Conservation (phyloP, 257 asterid genomes). For the Fraxinus americana region DNA sequence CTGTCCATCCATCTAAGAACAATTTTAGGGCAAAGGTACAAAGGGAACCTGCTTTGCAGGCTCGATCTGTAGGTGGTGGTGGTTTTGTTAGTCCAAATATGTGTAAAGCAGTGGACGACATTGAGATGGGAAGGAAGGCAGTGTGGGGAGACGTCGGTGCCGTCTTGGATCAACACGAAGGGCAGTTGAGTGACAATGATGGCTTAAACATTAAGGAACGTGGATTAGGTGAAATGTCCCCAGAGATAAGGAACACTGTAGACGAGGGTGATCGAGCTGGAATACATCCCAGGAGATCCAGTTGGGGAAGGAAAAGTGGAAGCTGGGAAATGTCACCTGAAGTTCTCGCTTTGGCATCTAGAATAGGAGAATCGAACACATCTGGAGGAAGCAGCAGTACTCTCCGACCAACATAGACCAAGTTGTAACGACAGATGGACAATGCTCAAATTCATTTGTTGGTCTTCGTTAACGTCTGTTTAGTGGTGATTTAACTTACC, state of each 20-base stretch:
- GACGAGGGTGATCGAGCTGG: conserved; percentile 86
- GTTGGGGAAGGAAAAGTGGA: conserved; percentile 96
- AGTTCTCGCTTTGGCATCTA: conserved; percentile 84
- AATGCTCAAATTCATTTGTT: conserved; percentile 18
- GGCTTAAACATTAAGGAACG: conserved; percentile 53
- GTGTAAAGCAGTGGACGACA: conserved; percentile 80
- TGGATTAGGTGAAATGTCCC: conserved; percentile 60
- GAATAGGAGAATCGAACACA: conserved; percentile 73
- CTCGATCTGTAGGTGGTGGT: conserved; percentile 51
- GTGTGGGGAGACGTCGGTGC: conserved; percentile 82
- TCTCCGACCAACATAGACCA: conserved; percentile 36
- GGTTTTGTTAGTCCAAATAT: conserved; percentile 90
- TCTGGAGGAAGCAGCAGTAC: conserved; percentile 61
- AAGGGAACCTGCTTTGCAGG: conserved; percentile 52
- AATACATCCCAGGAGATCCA: conserved; percentile 74
- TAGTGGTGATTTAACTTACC: conserved; percentile 33
- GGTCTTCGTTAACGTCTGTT: conserved; percentile 27
- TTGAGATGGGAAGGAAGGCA: conserved; percentile 94
- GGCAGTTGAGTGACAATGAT: conserved; percentile 65
- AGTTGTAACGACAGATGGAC: background rate
- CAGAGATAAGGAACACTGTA: conserved; percentile 82
- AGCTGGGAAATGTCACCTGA: conserved; percentile 99
- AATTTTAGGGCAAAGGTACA: conserved; percentile 76
- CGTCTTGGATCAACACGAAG: conserved; percentile 57
- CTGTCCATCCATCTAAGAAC: conserved; percentile 78